Evolutionary conservation across 192 early-diverging fungal species (phyloP), one percentile per base, ranked within the genome.

Genomic region (Paraglomus occultum): DNA sequence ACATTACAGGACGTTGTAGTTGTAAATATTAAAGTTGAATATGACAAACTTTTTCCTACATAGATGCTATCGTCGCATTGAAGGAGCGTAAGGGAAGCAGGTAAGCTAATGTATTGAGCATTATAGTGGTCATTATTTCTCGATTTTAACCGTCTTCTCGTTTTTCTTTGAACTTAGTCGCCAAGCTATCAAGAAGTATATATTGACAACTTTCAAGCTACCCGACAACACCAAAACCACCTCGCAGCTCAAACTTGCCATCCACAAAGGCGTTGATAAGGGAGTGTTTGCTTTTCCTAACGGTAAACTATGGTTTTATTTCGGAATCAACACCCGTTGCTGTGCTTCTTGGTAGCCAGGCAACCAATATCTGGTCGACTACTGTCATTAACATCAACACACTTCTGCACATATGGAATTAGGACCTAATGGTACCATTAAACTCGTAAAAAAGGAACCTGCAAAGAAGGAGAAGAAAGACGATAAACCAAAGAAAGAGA

Each of bases 61-160:
- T 50, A 68, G 66, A 53, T 23, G 66, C 66, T 44, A 68, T 68
- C 23, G 43, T 68, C 22, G 66, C 50, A 22, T 55, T 68, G 66
- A 68, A 68, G 31, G 66, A 68, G 20, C 51, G 66, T 8, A 68
- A 68, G 55, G 66, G 66, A 55, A 68, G 66, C 66, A 68, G 66
- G 66, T 68, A 46, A 45, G 31, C 6, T 45, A 43, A 12, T 22
- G n/a, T 10, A 20, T 53, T 22, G 17, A 39, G 4, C 12, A 14
- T 38, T 50, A 31, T 4, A 38, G 18, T 51, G 31, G 31, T 2
- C 31, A 3, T 31, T 31, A 3, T 31, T 31, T 31, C 42, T 51
- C 43, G 49, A 17, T 6, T 18, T 51, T 39, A 20, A 10, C n/a
- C 51, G 49, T 7, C 6, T 3, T 23, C 20, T 17, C 17, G 22